Evolutionary conservation across 352 stramenopile species (phyloP).

Genomic region (Globisporangium nagaii): DNA sequence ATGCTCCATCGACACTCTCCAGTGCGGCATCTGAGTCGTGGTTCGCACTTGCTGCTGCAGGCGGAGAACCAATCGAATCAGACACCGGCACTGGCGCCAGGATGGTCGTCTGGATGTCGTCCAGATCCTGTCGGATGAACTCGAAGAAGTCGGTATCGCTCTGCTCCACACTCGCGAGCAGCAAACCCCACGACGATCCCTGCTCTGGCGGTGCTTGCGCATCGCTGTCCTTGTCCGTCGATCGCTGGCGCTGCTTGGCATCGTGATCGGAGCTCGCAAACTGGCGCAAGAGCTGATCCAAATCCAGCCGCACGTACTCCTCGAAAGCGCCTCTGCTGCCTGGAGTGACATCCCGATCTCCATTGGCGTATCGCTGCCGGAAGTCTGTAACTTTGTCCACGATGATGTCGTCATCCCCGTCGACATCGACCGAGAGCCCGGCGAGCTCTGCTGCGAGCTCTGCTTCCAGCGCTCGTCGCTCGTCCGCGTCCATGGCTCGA

Average conservation of each 20-base stretch:
- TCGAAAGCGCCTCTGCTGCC: neutral
- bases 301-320: constrained; percentile 28
- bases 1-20: too few species aligned
- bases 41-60: neutral
- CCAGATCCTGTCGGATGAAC: constrained; percentile 20
- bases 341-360: too few species aligned
- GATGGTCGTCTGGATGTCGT: constrained; percentile 21
- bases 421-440: constrained; percentile 9
- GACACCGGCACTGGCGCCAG: neutral
- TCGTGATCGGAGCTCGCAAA: neutral
- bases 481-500: constrained; percentile 26
- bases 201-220: neutral
- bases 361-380: too few species aligned
- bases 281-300: constrained; percentile 19
- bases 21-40: too few species aligned
- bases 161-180: constrained; percentile 31
- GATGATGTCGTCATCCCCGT: neutral
- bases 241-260: neutral
- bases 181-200: constrained; percentile 20
- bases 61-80: neutral
- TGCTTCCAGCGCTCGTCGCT: constrained; percentile 37
- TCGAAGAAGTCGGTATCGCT: constrained; percentile 39
- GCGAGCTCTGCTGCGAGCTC: constrained; percentile 37
- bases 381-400: too few species aligned
- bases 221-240: neutral